Evolutionary conservation across 1,284 basidiomycete genomes (phyloP), one percentile per base, ranked within the genome.

Genomic region (Cutaneotrichosporon cutaneum): DNA sequence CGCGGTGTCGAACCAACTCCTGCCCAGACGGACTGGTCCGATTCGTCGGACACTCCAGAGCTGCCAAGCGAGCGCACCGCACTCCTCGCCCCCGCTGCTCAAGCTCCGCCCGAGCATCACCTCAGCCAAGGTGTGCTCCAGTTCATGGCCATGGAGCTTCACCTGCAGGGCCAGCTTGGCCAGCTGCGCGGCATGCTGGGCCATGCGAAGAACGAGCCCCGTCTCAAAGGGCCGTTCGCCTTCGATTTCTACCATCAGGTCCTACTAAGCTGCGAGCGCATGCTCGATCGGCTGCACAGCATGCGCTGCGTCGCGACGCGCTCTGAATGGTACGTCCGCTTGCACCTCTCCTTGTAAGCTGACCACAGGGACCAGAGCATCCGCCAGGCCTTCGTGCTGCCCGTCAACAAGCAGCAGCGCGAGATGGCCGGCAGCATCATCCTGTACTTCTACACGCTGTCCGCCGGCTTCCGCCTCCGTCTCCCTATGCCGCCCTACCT

Each of bases 281-380:
- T 97, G 65, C 81, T 95, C 63, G 92, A 95, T 73, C 60, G 74
- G 72, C 81, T 99, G 61, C 95, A 98, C 76, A 90, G 90, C 69
- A 95, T 98, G 90, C 86, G 94, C 47, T 94, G 92, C 73, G 94
- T 97, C 11, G 96, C 92, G 3, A 91, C 91, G 0, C 85, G 92
- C 30, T 89, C 93, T 73, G 93, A 95, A 80, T 97, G 94, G 93
- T 90, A 64, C 69, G 86, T 80, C 4, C 8, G 7, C 9, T n/a
- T n/a, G n/a, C n/a, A 21, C 54, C 18, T 10, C 2, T 42, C 18
- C 16, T 26, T 2, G 18, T 13, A n/a, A 47, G 61, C 58, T 64
- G 36, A 62, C 52, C 14, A 9, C 16, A 54, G 58, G 54, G 45
- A 52, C 51, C 57, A 76, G 68, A 69, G 69, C 27, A 75, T 97